Evolutionary conservation across 805 yeast genomes (phyloP), one percentile per base, ranked within the genome.

Genomic region (Ogataea ganodermae): DNA sequence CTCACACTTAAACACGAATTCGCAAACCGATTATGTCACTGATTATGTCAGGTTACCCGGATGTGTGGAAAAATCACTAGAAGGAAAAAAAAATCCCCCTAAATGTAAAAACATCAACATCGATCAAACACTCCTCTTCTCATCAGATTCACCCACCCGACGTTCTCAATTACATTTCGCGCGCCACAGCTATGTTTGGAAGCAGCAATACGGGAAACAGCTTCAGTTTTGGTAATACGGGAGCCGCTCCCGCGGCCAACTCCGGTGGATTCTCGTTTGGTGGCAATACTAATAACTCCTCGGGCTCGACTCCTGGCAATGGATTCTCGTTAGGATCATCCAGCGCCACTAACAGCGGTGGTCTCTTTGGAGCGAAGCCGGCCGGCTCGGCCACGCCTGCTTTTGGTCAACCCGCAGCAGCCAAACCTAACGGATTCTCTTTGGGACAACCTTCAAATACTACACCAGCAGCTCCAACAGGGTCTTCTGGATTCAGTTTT

Each of bases 301-400:
- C 43, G 18, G 24, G 24, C 24, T n/a, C n/a, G n/a, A n/a, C n/a
- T n/a, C n/a, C n/a, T n/a, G n/a, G n/a, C n/a, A n/a, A n/a, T 13
- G 33, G 33, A 9, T 30, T 30, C 18, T 30, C 33, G 3, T 30
- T 30, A n/a, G 33, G 33, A 6, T 12, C 31, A 13, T 27, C 31
- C 4, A 9, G n/a, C n/a, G n/a, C 31, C n/a, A 27, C 31, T 14
- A 27, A 27, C 31, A 27, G 36, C 13, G 59, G 63, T 10, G 63
- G 66, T 8, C 39, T 60, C 10, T 62, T 64, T 55, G 68, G 67
- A 8, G 22, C 35, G 8, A 30, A 28, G 9, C 36, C 44, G 28
- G 41, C 45, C 12, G 45, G 43, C 21, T 6, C 51, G 9, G 41
- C 40, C 16, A 44, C 52, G 12, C 27, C 42, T 10, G 27, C 42